phyloP scores from a whole-genome alignment of 148 eudicot genomes.

The Selenicereus undatus region DNA sequence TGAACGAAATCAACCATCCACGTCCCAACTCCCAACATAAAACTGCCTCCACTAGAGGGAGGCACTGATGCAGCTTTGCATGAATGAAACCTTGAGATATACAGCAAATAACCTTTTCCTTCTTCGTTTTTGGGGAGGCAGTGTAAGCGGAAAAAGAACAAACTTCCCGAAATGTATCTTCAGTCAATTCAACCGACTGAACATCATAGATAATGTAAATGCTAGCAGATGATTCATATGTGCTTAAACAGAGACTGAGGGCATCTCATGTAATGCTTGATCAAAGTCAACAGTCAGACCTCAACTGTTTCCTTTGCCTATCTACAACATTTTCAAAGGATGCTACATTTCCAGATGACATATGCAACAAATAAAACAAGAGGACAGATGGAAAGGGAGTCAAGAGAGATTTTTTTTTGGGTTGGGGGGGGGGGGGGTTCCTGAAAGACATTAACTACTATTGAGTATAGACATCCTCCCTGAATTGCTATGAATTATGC shows the following conservation, averaged over 20 bases:
- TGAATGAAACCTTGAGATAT: no score
- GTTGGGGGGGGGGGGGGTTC: background rate
- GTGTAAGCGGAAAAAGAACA: no score
- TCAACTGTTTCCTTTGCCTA: background rate
- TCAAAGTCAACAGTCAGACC: background rate
- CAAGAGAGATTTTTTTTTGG: background rate
- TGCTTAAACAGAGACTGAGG: background rate
- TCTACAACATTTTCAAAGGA: constrained; percentile 1
- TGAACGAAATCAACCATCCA: no score
- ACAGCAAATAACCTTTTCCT: no score
- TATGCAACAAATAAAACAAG: background rate
- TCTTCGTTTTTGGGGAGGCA: no score
- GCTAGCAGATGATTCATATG: background rate
- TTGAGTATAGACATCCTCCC: no score
- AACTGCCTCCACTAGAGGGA: no score
- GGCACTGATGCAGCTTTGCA: no score
- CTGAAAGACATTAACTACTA: background rate
- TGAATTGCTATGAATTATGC: background rate
- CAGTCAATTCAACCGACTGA: background rate
- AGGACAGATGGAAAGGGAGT: background rate
- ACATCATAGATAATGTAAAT: background rate
- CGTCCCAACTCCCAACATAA: no score
- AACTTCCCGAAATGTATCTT: no score
- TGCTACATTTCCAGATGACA: background rate
- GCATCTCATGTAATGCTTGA: background rate